Evolutionary conservation across 345 rosid genomes (phyloP).

Genomic region (Eucalyptus regnans): DNA sequence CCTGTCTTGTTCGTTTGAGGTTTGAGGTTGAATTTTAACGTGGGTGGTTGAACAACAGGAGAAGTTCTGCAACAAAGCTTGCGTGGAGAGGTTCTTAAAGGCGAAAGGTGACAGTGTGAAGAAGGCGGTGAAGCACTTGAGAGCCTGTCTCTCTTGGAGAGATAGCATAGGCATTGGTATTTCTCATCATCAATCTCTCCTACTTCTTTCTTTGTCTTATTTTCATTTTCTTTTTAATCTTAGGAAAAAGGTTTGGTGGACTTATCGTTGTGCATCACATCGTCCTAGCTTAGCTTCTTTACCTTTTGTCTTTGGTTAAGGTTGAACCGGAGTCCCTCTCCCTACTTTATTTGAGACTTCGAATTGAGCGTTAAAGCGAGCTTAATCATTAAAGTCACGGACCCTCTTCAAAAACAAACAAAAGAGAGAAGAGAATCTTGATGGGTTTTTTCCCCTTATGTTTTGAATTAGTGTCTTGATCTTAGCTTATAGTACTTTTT

Average conservation of each 20-base stretch:
- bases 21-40: background rate
- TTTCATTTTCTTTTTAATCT: background rate
- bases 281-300: background rate
- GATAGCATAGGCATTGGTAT: conserved; percentile 59
- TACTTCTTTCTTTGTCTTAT: background rate
- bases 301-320: conserved; percentile 9
- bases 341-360: background rate
- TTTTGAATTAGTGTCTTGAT: background rate
- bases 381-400: conserved; percentile 13
- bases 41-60: conserved; percentile 46
- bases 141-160: conserved; percentile 91
- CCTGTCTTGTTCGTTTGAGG: background rate
- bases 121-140: conserved; percentile 72
- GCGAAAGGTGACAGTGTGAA: conserved; percentile 72
- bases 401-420: background rate
- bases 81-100: conserved; percentile 69
- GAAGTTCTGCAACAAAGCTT: conserved; percentile 74
- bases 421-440: background rate
- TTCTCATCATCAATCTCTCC: background rate
- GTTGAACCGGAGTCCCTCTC: conserved; percentile 4
- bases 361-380: conserved; percentile 28
- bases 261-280: background rate
- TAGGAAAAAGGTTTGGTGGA: background rate
- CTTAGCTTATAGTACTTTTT: background rate
- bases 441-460: background rate